Conservation (phyloP, 768 basidiomycete genomes). For the Podaxis rugospora region DNA sequence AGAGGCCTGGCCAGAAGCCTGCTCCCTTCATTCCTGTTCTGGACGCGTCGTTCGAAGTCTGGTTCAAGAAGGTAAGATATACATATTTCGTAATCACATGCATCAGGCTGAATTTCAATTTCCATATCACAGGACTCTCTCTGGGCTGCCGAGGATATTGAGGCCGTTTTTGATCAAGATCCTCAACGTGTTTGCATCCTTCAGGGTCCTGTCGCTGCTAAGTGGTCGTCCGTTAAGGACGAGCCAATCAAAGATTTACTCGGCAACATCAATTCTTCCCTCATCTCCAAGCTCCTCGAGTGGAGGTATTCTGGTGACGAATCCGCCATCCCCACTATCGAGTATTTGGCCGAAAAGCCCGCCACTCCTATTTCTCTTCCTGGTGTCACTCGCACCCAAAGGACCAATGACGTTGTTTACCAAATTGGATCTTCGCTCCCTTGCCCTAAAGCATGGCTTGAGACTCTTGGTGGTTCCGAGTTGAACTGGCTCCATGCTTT, state of each 20-base stretch:
- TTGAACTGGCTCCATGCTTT: slow-evolving; percentile 87
- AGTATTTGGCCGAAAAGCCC: slow-evolving; percentile 67
- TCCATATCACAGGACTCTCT: slow-evolving; percentile 71
- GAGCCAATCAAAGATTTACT: slow-evolving; percentile 92
- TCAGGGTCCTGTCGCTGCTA: slow-evolving; percentile 93
- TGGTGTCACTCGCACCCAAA: slow-evolving; percentile 39
- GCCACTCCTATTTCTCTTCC: slow-evolving; percentile 28
- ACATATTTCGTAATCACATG: slow-evolving; percentile 13
- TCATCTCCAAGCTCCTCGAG: slow-evolving; percentile 76
- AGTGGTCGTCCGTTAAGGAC: slow-evolving; percentile 82
- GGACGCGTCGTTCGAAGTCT: slow-evolving; percentile 91
- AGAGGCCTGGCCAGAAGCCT: slow-evolving; percentile 96
- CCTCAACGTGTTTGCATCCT: slow-evolving; percentile 97
- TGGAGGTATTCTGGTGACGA: slow-evolving; percentile 74
- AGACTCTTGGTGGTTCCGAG: slow-evolving; percentile 75
- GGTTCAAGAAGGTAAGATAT: slow-evolving; percentile 93
- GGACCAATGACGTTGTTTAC: slow-evolving; percentile 42
- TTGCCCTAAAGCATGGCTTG: slow-evolving; percentile 70
- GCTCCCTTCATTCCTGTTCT: slow-evolving; percentile 97
- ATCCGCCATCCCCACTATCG: slow-evolving; percentile 70
- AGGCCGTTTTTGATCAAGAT: slow-evolving; percentile 98
- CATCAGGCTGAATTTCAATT: slow-evolving; percentile 14
- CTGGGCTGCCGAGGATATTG: slow-evolving; percentile 97
- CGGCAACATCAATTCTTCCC: slow-evolving; percentile 76
- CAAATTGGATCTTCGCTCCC: slow-evolving; percentile 53